Conservation (phyloP, 2,329 filamentous ascomycete genomes). For the Ophiosphaerella narmari region DNA sequence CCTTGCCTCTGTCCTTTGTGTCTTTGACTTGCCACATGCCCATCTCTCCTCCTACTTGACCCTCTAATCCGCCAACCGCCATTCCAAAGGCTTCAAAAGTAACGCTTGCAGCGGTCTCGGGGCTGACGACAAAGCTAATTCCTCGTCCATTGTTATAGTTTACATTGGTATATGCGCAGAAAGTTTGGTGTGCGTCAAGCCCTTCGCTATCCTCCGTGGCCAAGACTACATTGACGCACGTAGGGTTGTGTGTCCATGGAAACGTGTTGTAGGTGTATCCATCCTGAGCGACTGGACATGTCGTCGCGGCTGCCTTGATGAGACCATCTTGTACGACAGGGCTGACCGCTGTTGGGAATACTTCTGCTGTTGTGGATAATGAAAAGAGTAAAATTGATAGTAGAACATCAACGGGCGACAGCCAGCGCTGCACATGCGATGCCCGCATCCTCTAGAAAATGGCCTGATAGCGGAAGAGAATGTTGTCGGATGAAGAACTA, state of each 20-base stretch:
- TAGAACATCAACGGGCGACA: background rate
- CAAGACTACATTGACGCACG: conserved; percentile 24
- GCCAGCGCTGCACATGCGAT: conserved; percentile 1
- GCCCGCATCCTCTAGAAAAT: background rate
- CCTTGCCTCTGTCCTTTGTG: conserved; percentile 27
- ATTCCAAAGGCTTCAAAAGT: conserved; percentile 18
- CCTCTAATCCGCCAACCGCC: conserved; percentile 14
- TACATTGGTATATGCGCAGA: conserved; percentile 35
- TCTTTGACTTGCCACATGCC: conserved; percentile 28
- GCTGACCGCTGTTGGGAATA: conserved; percentile 25
- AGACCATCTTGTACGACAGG: conserved; percentile 24
- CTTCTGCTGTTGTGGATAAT: conserved; percentile 11
- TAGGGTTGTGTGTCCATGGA: conserved; percentile 36
- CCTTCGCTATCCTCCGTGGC: conserved; percentile 10
- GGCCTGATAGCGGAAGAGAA: background rate
- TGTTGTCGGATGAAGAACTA: background rate
- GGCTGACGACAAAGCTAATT: conserved; percentile 35
- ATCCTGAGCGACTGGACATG: conserved; percentile 29
- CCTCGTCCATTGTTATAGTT: conserved; percentile 33
- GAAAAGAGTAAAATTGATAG: conserved; percentile 8
- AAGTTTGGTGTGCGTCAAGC: conserved; percentile 12
- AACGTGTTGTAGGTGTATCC: conserved; percentile 30
- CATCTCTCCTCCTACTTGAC: conserved; percentile 15
- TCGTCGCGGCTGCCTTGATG: conserved; percentile 13
- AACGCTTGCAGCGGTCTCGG: conserved; percentile 28